Base-by-base conservation (phyloP, 2,329 filamentous ascomycete species). In the Erysiphe pulchra region DNA sequence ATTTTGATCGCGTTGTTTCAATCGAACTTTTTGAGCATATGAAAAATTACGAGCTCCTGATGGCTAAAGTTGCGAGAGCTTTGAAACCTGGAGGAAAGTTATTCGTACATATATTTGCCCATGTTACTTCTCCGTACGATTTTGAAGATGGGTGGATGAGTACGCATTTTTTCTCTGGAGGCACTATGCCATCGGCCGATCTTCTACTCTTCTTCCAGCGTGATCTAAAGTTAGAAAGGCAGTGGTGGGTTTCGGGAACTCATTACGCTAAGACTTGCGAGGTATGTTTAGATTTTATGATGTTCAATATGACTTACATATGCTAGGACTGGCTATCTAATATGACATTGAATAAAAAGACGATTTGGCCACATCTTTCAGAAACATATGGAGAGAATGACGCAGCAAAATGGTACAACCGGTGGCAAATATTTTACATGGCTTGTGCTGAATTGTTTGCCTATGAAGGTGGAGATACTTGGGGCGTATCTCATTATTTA, bases 61-160 rank as follows among this genome's bases (percentile, higher is more conserved):
- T 81, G 62, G 66, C 67, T 39, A 81, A 81, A 58, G 61, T 80
- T 14, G 56, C 65, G 3, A 63, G 66, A 30, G 66, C 74, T 2
- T 61, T 81, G 46, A 75, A 70, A 51, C 69, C 73, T 0, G 64
- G 65, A 1, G 77, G 77, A 4, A 78, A 79, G 60, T 62, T 80
- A 13, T 80, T 81, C 53, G 71, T 80, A 47, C 77, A 81, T 52
- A 71, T 78, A 45, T 80, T 81, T 54, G 65, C 65, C 33, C 75
- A 81, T 58, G 68, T 65, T 52, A 67, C 65, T 11, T 76, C 71
- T 13, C 75, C 77, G 0, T 81, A 81, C 55, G 75, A 80, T 55
- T 81, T 74, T 51, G 75, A 80, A 49, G 68, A 70, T 43, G 77
- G 77, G 32, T 82, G 77, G 77, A 81, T 81, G 77, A 77, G 75